phyloP scores from a whole-genome alignment of 73 alveolate species.

The Paramecium sonneborni region DNA sequence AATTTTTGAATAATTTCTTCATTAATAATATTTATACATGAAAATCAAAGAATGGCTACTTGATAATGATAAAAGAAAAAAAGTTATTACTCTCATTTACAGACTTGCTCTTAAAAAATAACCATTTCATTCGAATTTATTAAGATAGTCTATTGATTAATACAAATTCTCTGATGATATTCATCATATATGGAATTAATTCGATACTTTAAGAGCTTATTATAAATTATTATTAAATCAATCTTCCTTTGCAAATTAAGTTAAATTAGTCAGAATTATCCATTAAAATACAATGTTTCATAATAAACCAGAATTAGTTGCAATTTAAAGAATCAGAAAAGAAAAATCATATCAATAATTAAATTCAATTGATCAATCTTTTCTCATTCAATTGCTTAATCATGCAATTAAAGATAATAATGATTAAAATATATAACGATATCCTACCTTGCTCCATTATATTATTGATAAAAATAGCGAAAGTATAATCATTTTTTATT shows the following conservation, averaged over 20 bases:
- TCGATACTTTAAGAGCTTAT: background rate
- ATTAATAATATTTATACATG: background rate
- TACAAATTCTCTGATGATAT: background rate
- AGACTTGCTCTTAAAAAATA: background rate
- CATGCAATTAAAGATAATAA: conserved; percentile 16
- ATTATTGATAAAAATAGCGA: background rate
- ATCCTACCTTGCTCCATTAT: conserved; percentile 12
- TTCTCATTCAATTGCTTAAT: background rate
- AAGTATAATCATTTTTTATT: background rate
- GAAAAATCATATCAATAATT: background rate
- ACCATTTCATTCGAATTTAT: background rate
- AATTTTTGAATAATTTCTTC: background rate
- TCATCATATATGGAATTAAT: background rate
- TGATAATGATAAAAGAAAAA: background rate
- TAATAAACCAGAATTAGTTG: conserved; percentile 23
- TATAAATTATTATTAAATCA: background rate
- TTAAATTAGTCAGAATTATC: background rate
- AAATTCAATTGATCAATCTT: background rate
- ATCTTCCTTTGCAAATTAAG: background rate
- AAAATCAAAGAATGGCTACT: conserved; percentile 2
- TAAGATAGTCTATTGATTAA: background rate
- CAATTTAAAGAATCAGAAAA: conserved; percentile 12
- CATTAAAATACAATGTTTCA: conserved; percentile 25
- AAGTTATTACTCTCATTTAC: background rate
- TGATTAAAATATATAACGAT: background rate